These are phyloP conservation scores for Elaeis oleifera DNA, from an alignment of 202 grass and related monocot genomes.

Conservation along the genomic window DNA sequence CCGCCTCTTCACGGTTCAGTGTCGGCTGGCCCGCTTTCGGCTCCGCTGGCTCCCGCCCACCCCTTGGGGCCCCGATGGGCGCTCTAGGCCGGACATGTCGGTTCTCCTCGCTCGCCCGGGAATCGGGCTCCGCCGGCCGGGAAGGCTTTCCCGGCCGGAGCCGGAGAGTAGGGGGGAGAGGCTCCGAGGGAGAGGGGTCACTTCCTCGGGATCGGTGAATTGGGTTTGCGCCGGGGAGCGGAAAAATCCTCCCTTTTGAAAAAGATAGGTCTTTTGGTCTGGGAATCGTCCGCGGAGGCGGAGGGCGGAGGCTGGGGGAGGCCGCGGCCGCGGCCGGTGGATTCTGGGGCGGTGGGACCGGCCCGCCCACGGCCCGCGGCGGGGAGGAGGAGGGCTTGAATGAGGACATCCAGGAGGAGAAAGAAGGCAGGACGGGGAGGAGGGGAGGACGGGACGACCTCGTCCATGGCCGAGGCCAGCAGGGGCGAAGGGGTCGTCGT, in stretches of 20 bases:
- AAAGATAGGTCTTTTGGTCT: slow-evolving; percentile 13
- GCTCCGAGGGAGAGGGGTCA: slow-evolving; percentile 1
- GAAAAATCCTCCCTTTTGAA: slow-evolving; percentile 20
- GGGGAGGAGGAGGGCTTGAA: neutral
- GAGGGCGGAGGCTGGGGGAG: slow-evolving; percentile 6
- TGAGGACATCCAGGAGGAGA: slow-evolving; percentile 27
- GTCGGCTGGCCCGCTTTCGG: slow-evolving; percentile 13
- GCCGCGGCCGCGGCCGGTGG: slow-evolving; percentile 37
- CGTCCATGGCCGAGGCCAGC: slow-evolving; percentile 37
- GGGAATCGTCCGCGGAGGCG: neutral
- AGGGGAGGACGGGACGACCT: slow-evolving; percentile 16
- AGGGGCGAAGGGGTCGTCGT: slow-evolving; percentile 21
- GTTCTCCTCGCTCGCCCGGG: slow-evolving; percentile 38
- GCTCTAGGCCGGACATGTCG: slow-evolving; percentile 40
- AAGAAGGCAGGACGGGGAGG: slow-evolving; percentile 39
- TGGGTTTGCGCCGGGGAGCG: slow-evolving; percentile 5
- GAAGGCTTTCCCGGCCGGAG: slow-evolving; percentile 45
- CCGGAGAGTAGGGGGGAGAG: slow-evolving; percentile 24
- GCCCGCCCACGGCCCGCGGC: slow-evolving; percentile 39
- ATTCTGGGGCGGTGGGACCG: neutral
- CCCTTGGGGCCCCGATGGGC: neutral
- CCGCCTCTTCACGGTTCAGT: slow-evolving; percentile 37
- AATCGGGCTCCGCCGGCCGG: neutral
- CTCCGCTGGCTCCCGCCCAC: neutral
- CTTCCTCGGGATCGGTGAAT: neutral